Conservation (phyloP, 1,284 basidiomycete species). For the Coniferiporia weirii region DNA sequence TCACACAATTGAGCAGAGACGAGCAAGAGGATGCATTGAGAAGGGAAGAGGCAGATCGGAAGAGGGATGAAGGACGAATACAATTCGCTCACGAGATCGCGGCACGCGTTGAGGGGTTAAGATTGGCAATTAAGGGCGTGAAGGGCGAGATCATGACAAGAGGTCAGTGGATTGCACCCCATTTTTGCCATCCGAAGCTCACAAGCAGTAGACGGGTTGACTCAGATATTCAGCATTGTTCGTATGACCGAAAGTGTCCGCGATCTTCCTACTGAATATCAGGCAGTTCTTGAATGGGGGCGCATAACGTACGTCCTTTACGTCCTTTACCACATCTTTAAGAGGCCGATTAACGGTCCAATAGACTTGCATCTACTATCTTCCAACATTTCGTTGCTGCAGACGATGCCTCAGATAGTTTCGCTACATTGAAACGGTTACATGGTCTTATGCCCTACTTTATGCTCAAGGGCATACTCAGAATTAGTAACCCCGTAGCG, state of each 20-base stretch:
- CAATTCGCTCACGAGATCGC: conserved; percentile 87
- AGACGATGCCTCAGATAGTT: conserved; percentile 88
- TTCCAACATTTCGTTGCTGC: conserved; percentile 94
- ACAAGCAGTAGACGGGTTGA: conserved; percentile 68
- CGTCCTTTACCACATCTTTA: conserved; percentile 17
- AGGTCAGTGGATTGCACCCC: conserved; percentile 38
- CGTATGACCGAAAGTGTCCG: conserved; percentile 76
- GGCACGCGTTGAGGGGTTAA: conserved; percentile 79
- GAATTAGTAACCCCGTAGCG: conserved; percentile 91
- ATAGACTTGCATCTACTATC: conserved; percentile 86
- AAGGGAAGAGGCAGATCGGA: conserved; percentile 86
- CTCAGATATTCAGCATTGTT: conserved; percentile 83
- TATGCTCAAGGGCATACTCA: conserved; percentile 87
- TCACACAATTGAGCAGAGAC: conserved; percentile 64
- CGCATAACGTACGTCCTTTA: conserved; percentile 75
- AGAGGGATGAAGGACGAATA: conserved; percentile 83
- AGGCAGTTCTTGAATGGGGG: conserved; percentile 93
- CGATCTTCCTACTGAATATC: conserved; percentile 81
- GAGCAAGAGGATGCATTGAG: conserved; percentile 78
- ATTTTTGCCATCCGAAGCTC: neutral
- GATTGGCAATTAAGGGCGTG: conserved; percentile 80
- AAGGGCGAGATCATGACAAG: conserved; percentile 88
- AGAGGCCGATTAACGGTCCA: conserved; percentile 22
- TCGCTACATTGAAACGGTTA: conserved; percentile 85
- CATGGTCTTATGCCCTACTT: conserved; percentile 99